Conservation (phyloP, 2,329 filamentous ascomycete species). For the Microdochium paspali region DNA sequence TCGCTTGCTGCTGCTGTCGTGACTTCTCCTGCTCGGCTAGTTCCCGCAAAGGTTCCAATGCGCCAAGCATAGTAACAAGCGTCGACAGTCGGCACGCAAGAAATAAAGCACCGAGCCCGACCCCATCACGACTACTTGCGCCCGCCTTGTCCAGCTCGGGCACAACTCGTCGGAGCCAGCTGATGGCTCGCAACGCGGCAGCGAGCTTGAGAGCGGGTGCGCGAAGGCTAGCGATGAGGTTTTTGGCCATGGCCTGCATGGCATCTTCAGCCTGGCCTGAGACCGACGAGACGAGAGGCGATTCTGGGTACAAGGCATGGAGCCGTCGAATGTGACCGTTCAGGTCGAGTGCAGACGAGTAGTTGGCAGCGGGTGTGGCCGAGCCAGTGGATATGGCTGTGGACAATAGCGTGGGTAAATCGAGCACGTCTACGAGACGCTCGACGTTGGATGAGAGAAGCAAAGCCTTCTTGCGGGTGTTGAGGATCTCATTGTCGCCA, state of each 20-base stretch:
- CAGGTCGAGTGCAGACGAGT: constrained; percentile 82
- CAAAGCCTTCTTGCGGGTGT: constrained; percentile 68
- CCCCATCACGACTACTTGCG: constrained; percentile 43
- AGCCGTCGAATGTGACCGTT: constrained; percentile 89
- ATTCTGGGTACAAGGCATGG: constrained; percentile 72
- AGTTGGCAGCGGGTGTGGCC: constrained; percentile 55
- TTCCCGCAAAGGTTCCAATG: constrained; percentile 75
- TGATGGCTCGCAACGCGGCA: constrained; percentile 79
- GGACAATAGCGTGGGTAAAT: constrained; percentile 76
- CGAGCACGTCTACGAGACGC: constrained; percentile 80
- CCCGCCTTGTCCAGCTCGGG: constrained; percentile 57
- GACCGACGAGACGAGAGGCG: constrained; percentile 64
- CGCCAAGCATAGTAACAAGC: constrained; percentile 69
- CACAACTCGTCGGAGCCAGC: constrained; percentile 80
- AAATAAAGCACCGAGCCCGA: constrained; percentile 71
- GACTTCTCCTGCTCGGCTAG: constrained; percentile 77
- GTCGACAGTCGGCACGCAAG: constrained; percentile 78
- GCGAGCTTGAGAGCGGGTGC: constrained; percentile 77
- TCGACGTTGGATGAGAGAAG: constrained; percentile 81
- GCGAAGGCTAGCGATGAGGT: constrained; percentile 70
- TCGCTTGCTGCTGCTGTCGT: constrained; percentile 31
- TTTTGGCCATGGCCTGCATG: constrained; percentile 80
- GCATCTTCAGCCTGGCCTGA: constrained; percentile 71
- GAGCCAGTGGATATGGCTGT: constrained; percentile 60
- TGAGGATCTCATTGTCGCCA: constrained; percentile 59